Evolutionary conservation across 2,329 filamentous ascomycete species (phyloP), one percentile per base, ranked within the genome.

Genomic region (Hypomyces perniciosus): DNA sequence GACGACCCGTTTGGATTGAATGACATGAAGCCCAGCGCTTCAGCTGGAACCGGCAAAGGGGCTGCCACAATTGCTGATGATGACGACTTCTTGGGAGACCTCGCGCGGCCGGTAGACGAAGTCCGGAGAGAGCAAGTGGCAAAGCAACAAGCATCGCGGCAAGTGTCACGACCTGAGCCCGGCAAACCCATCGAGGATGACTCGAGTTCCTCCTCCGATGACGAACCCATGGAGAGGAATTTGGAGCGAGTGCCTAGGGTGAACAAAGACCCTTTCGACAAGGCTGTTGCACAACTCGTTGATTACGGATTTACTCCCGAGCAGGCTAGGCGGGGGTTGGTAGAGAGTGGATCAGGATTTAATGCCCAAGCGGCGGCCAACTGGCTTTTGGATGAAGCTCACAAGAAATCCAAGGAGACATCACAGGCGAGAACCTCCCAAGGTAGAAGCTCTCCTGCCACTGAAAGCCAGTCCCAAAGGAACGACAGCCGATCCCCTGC

Each of bases 261-360:
- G 13, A 62, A 59, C 35, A 62, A 68, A 57, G 67, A 73, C 53
- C 57, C 70, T 1, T 84, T 86, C 52, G 90, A 96, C 62, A 82
- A 80, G 58, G 88, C 90, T 8, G 81, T 97, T 28, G 89, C 88
- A 8, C 90, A 97, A 65, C 73, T 99, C 28, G 83, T 96, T 3
- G 92, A 96, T 58, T 97, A 97, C 81, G 93, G 93, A 1, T 99
- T 99, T 60, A 83, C 89, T 0, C 79, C 84, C 0, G 88, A 95
- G 52, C 90, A 90, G 61, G 86, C 93, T n/a, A 79, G 80, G 48
- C 77, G 85, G 55, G 93, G 90, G 5, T 70, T 99, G 38, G 83
- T 83, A 8, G 86, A 90, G 61, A 96, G 88, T 31, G 86, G 89
- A 4, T 84, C 84, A 3, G 88, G 89, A 2, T 71, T 84, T 1